These are phyloP conservation scores for Colletotrichum shisoi DNA, from an alignment of 2,329 filamentous ascomycete species.

Conservation along the genomic window DNA sequence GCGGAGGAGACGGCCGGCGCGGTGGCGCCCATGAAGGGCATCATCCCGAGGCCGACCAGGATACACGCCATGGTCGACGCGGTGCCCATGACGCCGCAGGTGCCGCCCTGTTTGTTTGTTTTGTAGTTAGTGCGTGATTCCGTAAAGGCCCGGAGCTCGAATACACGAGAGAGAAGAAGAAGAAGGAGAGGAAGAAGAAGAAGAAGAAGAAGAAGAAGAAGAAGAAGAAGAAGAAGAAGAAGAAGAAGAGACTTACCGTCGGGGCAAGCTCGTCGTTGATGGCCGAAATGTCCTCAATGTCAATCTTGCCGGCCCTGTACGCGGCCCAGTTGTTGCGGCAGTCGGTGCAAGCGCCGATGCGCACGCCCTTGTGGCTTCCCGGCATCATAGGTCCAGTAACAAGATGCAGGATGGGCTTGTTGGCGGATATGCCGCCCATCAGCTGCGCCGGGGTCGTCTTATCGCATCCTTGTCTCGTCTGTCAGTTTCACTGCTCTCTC, in stretches of 20 bases:
- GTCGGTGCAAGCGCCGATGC: slow-evolving; percentile 78
- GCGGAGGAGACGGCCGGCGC: slow-evolving; percentile 80
- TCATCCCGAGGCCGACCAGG: slow-evolving; percentile 82
- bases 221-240: no score
- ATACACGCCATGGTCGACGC: slow-evolving; percentile 90
- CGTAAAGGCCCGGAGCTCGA: no score
- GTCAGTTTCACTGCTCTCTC: not conserved
- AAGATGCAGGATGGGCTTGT: slow-evolving; percentile 73
- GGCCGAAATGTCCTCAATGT: slow-evolving; percentile 74
- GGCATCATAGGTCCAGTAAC: slow-evolving; percentile 81
- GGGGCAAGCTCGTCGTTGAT: slow-evolving; percentile 78
- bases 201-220: not conserved
- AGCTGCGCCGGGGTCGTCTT: slow-evolving; percentile 78
- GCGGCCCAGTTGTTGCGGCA: slow-evolving; percentile 77
- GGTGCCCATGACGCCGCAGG: slow-evolving; percentile 91
- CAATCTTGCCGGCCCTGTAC: slow-evolving; percentile 70
- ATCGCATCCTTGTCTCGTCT: slow-evolving; percentile 65
- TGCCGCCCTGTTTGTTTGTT: slow-evolving; percentile 63
- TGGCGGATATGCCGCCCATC: slow-evolving; percentile 78
- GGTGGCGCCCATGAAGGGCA: slow-evolving; percentile 77
- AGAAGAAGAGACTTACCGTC: slow-evolving; percentile 57
- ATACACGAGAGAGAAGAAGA: no score
- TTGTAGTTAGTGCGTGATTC: no score
- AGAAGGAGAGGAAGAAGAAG: no score
- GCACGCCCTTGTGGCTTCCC: slow-evolving; percentile 68